Base-by-base conservation (phyloP, 208 protist species). In the Trypanosoma cruzi region DNA sequence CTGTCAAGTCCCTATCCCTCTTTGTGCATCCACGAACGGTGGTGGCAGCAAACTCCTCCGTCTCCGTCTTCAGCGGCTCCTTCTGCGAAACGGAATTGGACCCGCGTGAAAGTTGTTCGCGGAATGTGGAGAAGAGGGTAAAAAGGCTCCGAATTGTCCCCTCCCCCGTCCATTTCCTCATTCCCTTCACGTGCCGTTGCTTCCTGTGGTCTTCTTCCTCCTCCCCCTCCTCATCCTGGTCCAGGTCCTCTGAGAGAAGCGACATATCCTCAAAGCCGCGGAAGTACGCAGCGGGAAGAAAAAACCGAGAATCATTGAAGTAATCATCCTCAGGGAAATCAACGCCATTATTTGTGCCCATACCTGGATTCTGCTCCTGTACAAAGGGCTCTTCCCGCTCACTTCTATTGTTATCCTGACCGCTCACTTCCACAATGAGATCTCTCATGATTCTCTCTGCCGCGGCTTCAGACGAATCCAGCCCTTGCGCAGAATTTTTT, bases 301-400 rank as follows among this genome's bases (percentile, higher is more conserved):
- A 75, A 0, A 40, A 5, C 3, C 69, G 40, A 18, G 50, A 55
- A 42, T 75, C 69, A 29, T 37, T 52, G 49, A 75, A 68, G 46
- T 75, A 75, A 20, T 75, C 69, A 64, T 75, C 69, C 37, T 42
- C 65, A 46, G 29, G 26, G 2, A n/a, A n/a, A 6, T 52, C 3
- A 52, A 4, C 2, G 48, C 50, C 29, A 29, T 42, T 63, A 26
- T 42, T 52, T 26, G 11, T 8, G 20, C 54, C 31, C 13, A n/a
- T 32, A 48, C 36, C 52, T 20, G 32, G 11, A 37, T 20, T 32
- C 14, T 63, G 29, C 20, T 48, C 20, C 20, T 29, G 14, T 58
- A 32, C 16, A 28, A 20, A 31, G n/a, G 49, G n/a, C 24, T 18
- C 49, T 22, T 4, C 22, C 4, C 40, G 34, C 14, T 14, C 7